Base-by-base conservation (phyloP, 305 asterid species). In the Plantago lanceolata region DNA sequence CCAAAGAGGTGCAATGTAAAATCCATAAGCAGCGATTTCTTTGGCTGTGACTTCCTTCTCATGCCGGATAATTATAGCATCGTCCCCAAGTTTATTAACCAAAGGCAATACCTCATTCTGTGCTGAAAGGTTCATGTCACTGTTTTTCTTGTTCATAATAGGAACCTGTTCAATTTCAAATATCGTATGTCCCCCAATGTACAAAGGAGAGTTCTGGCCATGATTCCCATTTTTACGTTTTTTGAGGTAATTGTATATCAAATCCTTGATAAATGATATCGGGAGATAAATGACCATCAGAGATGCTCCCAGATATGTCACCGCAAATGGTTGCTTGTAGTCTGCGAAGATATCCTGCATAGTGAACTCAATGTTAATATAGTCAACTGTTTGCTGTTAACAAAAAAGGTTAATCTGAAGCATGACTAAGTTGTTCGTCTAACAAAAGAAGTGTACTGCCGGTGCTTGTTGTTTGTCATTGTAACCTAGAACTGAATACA, bases 321-420 rank as follows among this genome's bases (percentile, higher is more conserved):
- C 90, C 3, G 99, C 99, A 86, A 94, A 94, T 54, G 99, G 99
- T 65, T 94, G 99, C 77, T 85, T 90, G 76, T 94, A 94, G 76
- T 83, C 91, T 61, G 84, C 75, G 88, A 90, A 94, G 57, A 94
- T 94, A 65, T 77, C 96, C 99, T 94, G 94, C 67, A 68, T 55
- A 43, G 31, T 61, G 55, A 61, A 69, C 58, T 69, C 55, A 4
- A 53, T 43, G 47, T 69, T 62, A 44, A 51, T 68, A 54, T 55
- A 43, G 24, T 33, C 40, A 5, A 33, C 8, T 33, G 7, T 33
- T 33, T 33, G 1, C 11, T 33, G 40, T 33, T 33, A 33, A 33
- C 40, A 33, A 33, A 33, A 31, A 5, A 33, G 40, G 3, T 24
- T 24, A 24, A 24, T 1, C 3, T 24, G 28, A 24, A 24, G 28